Evolutionary conservation across 2,329 filamentous ascomycete species (phyloP).

Genomic region (Penicillium sp.): DNA sequence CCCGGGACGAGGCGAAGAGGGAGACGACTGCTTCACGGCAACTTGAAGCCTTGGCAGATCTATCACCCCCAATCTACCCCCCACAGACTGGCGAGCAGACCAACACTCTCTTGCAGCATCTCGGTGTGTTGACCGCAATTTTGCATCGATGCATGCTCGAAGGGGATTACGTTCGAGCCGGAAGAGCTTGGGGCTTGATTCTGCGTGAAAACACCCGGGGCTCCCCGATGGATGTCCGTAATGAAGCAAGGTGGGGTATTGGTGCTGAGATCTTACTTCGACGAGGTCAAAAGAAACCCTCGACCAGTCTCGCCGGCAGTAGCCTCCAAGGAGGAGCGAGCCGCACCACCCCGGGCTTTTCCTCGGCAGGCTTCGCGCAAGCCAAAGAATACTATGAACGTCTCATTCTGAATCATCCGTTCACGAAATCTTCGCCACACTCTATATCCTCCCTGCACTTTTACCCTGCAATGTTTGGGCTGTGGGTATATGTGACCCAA

Average conservation of each 20-base stretch:
- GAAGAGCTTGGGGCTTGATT: slow-evolving; percentile 73
- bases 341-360: slow-evolving; percentile 34
- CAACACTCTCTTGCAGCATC: slow-evolving; percentile 54
- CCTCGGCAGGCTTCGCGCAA: slow-evolving; percentile 55
- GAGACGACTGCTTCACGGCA: slow-evolving; percentile 18
- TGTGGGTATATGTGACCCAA: slow-evolving; percentile 77
- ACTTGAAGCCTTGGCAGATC: slow-evolving; percentile 30
- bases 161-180: slow-evolving; percentile 71
- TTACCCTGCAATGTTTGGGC: slow-evolving; percentile 75
- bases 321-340: slow-evolving; percentile 4
- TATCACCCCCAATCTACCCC: slow-evolving; percentile 38
- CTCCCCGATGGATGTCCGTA: slow-evolving; percentile 66
- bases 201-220: slow-evolving; percentile 63
- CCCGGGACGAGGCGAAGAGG: slow-evolving; percentile 11
- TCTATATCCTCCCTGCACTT: slow-evolving; percentile 71
- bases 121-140: slow-evolving; percentile 68
- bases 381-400: slow-evolving; percentile 73
- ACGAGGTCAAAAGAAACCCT: slow-evolving; percentile 34
- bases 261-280: slow-evolving; percentile 82
- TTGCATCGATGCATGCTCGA: slow-evolving; percentile 72
- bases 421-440: slow-evolving; percentile 62
- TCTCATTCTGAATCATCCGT: slow-evolving; percentile 75
- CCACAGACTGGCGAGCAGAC: slow-evolving; percentile 35
- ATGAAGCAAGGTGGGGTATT: slow-evolving; percentile 74
- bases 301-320: neutral